Percentiles rank a stretch among this genome's conserved stretches.
phyloP scores from a whole-genome alignment of 2,329 filamentous ascomycete species.

The Blumeria graminis region DNA sequence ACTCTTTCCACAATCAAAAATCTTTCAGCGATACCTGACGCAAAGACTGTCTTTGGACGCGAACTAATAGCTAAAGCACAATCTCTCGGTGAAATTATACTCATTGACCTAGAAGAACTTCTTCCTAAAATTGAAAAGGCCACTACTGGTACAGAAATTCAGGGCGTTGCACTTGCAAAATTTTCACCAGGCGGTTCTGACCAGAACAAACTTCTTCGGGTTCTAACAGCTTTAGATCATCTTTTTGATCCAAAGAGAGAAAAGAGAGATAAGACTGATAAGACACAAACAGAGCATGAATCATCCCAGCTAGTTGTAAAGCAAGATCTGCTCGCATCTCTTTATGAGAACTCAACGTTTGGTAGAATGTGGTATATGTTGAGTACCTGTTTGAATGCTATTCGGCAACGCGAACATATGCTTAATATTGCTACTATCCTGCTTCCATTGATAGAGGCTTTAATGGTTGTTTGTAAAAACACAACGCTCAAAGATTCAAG shows the following conservation, averaged over 20 bases:
- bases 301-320: constrained; percentile 36
- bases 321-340: constrained; percentile 60
- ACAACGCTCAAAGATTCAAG: constrained; percentile 31
- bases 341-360: constrained; percentile 84
- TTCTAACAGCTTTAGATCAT: constrained; percentile 84
- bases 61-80: constrained; percentile 79
- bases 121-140: constrained; percentile 71
- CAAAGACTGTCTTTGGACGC: constrained; percentile 75
- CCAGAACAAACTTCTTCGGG: constrained; percentile 81
- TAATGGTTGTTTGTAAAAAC: constrained; percentile 99
- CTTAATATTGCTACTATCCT: constrained; percentile 92
- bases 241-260: constrained; percentile 68
- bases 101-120: constrained; percentile 63
- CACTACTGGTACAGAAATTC: constrained; percentile 75
- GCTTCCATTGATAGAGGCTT: constrained; percentile 74
- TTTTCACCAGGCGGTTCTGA: constrained; percentile 93
- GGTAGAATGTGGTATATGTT: constrained; percentile 78
- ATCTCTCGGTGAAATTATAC: constrained; percentile 58
- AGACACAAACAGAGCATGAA: constrained; percentile 27
- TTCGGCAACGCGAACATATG: constrained; percentile 82
- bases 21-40: constrained; percentile 72
- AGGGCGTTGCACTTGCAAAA: constrained; percentile 78
- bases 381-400: constrained; percentile 67
- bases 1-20: constrained; percentile 98
- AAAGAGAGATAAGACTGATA: constrained; percentile 17